Conservation (phyloP, 2,329 filamentous ascomycete species). For the Alternaria gansuensis region DNA sequence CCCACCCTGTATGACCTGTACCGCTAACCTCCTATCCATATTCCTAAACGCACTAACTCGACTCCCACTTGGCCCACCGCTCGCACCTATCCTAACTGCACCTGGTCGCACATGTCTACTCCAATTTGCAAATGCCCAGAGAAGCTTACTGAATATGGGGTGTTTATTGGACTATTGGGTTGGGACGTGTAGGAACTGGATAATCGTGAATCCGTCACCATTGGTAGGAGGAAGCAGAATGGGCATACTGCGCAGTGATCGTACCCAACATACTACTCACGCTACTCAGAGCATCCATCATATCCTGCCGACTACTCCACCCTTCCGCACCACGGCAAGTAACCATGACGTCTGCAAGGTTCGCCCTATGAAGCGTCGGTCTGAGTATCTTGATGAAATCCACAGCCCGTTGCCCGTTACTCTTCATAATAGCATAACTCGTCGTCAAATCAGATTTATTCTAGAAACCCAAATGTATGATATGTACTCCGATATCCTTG, state of each 20-base stretch:
- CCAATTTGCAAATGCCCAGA: slow-evolving; percentile 57
- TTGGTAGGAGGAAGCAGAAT: neutral
- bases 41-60: slow-evolving; percentile 50
- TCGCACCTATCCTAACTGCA: slow-evolving; percentile 49
- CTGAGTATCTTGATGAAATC: slow-evolving; percentile 61
- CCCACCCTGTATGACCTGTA: slow-evolving; percentile 52
- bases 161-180: slow-evolving; percentile 40
- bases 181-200: slow-evolving; percentile 33
- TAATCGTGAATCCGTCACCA: neutral
- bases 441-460: slow-evolving; percentile 57
- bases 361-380: slow-evolving; percentile 51
- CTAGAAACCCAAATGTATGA: slow-evolving; percentile 57
- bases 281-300: slow-evolving; percentile 30
- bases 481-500: slow-evolving; percentile 51
- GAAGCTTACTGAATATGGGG: slow-evolving; percentile 49
- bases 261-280: slow-evolving; percentile 34
- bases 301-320: slow-evolving; percentile 49
- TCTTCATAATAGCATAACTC: slow-evolving; percentile 55
- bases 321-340: slow-evolving; percentile 59
- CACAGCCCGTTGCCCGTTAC: slow-evolving; percentile 58
- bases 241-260: slow-evolving; percentile 39
- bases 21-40: slow-evolving; percentile 45
- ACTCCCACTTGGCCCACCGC: slow-evolving; percentile 40
- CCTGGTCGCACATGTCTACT: slow-evolving; percentile 52
- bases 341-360: slow-evolving; percentile 50